phyloP scores from a whole-genome alignment of 352 stramenopile genomes.

The Phytopythium boreale region DNA sequence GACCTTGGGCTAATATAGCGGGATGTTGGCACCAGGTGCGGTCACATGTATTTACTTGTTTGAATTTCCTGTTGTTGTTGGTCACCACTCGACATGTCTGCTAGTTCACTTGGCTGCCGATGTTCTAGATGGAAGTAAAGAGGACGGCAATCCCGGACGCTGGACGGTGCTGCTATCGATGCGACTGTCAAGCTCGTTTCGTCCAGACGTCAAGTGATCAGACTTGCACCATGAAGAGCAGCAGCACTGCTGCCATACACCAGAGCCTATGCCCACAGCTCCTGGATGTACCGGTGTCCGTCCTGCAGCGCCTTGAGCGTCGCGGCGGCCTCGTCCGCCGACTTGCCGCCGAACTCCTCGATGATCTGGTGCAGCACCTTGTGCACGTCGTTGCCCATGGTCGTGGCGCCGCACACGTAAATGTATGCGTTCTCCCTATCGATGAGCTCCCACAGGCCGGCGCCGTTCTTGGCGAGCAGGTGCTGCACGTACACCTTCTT shows the following conservation, averaged over 20 bases:
- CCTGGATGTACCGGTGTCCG: slow-evolving; percentile 92
- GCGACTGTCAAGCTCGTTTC: no score
- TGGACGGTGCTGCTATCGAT: no score
- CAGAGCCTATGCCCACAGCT: slow-evolving; percentile 87
- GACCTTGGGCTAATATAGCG: neutral
- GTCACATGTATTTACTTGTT: neutral
- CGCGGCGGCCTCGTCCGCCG: slow-evolving; percentile 48
- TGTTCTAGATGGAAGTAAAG: neutral
- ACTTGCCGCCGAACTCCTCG: slow-evolving; percentile 54
- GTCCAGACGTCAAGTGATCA: no score
- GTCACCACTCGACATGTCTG: neutral
- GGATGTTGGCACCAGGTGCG: neutral
- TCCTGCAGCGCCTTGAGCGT: slow-evolving; percentile 91
- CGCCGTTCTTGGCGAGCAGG: slow-evolving; percentile 81
- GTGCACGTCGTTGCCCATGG: slow-evolving; percentile 97
- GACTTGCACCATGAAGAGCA: neutral
- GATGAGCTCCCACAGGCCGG: slow-evolving; percentile 61
- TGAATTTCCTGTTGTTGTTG: neutral
- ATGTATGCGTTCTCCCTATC: slow-evolving; percentile 77
- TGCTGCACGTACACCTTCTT: slow-evolving; percentile 99
- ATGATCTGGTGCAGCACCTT: slow-evolving; percentile 89
- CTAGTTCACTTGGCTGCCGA: neutral
- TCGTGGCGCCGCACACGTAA: slow-evolving; percentile 97
- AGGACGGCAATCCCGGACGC: no score
- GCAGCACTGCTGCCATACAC: neutral